Evolutionary conservation across 2,329 filamentous ascomycete species (phyloP).

Genomic region (Nemania serpens): DNA sequence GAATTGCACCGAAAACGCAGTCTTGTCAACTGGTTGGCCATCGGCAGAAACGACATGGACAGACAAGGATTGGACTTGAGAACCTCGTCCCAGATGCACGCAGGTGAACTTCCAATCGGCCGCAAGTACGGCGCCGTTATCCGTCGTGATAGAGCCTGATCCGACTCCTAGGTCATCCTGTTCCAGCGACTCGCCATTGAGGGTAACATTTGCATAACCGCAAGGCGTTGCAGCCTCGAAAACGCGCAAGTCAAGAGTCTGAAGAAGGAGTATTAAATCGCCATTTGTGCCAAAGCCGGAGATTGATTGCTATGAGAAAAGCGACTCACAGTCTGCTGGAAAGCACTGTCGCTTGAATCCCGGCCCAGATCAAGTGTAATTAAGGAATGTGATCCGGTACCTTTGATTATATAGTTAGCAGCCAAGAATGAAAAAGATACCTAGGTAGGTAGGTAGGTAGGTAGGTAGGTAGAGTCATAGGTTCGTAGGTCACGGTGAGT

Average conservation of each 20-base stretch:
- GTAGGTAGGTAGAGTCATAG: no score
- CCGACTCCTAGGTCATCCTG: conserved; percentile 48
- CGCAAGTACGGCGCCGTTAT: conserved; percentile 45
- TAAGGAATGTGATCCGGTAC: conserved; percentile 32
- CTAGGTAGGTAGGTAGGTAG: no score
- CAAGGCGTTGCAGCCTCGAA: conserved; percentile 52
- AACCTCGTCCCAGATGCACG: conserved; percentile 45
- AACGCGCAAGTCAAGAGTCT: conserved; percentile 50
- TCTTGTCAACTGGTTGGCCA: conserved; percentile 45
- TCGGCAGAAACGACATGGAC: conserved; percentile 51
- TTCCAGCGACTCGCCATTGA: conserved; percentile 51
- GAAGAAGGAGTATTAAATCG: conserved; percentile 15
- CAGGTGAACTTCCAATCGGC: conserved; percentile 56
- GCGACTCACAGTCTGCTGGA: conserved; percentile 35
- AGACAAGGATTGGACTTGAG: conserved; percentile 50
- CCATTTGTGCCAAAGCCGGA: background rate
- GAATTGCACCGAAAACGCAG: conserved; percentile 51
- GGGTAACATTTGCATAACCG: conserved; percentile 51
- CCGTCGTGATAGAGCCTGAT: conserved; percentile 47
- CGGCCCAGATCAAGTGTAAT: conserved; percentile 35
- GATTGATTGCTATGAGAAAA: background rate
- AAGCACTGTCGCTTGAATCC: conserved; percentile 24
- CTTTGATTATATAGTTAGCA: conserved; percentile 1
- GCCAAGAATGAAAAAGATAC: no score
- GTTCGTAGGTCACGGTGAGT: conserved; percentile 16